Evolutionary conservation across 2,329 filamentous ascomycete genomes (phyloP).

Genomic region (Karstenula rhodostoma): DNA sequence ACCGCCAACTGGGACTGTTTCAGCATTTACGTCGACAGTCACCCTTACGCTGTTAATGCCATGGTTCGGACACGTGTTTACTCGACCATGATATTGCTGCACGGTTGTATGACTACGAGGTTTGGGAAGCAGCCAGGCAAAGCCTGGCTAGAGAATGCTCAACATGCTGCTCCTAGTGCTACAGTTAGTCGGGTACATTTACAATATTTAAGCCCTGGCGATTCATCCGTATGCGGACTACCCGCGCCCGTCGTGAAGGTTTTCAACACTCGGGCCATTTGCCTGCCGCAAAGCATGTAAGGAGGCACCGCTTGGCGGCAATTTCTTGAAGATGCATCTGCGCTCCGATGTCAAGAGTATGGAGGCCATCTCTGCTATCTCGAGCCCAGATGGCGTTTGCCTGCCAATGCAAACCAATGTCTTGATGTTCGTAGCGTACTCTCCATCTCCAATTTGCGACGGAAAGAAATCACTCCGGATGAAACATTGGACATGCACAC

Average conservation of each 20-base stretch:
- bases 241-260: neutral
- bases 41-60: neutral
- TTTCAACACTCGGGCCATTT: neutral
- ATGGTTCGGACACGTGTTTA: neutral
- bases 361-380: neutral
- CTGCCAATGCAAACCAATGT: neutral
- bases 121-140: neutral
- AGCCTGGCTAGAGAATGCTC: neutral
- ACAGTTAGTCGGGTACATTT: neutral
- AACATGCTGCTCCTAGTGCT: neutral
- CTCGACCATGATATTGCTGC: neutral
- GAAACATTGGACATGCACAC: conserved; percentile 3
- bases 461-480: conserved; percentile 2
- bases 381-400: neutral
- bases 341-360: neutral
- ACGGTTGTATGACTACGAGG: neutral
- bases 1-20: neutral
- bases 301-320: neutral
- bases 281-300: neutral
- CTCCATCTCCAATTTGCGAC: neutral
- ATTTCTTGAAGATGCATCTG: neutral
- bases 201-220: neutral
- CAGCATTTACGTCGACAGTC: neutral
- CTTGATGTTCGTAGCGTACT: neutral
- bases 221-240: neutral